Base-by-base conservation (phyloP, 208 protist genomes). In the Leptomonas seymouri region DNA sequence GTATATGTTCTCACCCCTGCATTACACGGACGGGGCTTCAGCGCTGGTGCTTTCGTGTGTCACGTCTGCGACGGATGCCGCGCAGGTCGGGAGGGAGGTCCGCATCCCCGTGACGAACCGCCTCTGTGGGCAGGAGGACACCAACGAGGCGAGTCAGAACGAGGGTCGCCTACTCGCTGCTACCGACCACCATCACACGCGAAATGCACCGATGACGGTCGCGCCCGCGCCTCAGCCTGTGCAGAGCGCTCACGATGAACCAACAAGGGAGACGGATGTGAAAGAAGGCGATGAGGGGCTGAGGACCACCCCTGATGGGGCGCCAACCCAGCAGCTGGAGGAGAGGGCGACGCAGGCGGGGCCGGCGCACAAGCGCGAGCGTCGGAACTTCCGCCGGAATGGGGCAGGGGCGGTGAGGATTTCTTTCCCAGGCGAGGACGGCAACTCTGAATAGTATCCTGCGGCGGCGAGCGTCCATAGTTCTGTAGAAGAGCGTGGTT, bases 1-100 rank as follows among this genome's bases (percentile, higher is more conserved):
- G 20, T 94, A 84, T 68, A 72, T 88, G 67, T 94, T 94, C 69
- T 85, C 86, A 0, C 85, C 89, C 11, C 60, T 94, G 25, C 71
- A 61, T 8, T 78, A 87, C 54, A 66, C 80, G 3, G 34, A 74
- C 7, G 57, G 77, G 4, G 76, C 57, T 23, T 50, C 56, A 21
- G 53, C 54, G n/a, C 55, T 72, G 25, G 31, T 80, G 66, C 61
- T 74, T 42, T 60, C 57, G 25, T 46, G 46, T 23, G 76, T 77
- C 36, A 58, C 49, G 21, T 68, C 71, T 7, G 71, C 71, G 27
- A 74, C 70, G n/a, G 78, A 82, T 49, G 11, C 45, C 31, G 30
- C 71, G 25, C 48, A 67, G 50, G 44, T 82, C 25, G 78, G 78
- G 23, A 75, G 62, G 34, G 78, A 82, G 58, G 67, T 82, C 49